Evolutionary conservation across 1,139 yeast genomes (phyloP), one percentile per base, ranked within the genome.

Genomic region (Pichia sp.): DNA sequence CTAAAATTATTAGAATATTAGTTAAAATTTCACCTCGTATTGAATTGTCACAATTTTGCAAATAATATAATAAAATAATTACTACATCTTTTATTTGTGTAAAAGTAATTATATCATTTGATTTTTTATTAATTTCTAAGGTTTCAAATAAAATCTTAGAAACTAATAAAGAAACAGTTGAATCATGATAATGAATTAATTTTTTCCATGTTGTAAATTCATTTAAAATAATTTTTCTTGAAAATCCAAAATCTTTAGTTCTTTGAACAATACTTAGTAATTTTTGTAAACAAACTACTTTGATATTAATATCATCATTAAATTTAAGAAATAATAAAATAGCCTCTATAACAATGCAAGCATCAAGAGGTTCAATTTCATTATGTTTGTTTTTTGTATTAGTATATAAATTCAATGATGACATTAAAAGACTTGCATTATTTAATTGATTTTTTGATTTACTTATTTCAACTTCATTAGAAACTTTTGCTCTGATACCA

Each of bases 151-250:
- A 18, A 3, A 48, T 36, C 9, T 45, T 25, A 8, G 27, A 38
- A 25, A 44, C 38, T 5, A 31, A 4, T 8, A 37, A 10, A 35
- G 39, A 36, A 5, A 48, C 29, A 3, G 26, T 36, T 7, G 32
- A 9, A 32, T 49, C 48, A 31, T 38, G 47, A 31, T 43, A 43
- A 30, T 41, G 43, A 26, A 46, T 42, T 5, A 41, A 39, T 34
- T 35, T 49, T 26, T 39, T 49, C 52, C 52, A 49, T 3, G 44
- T 25, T 10, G n/a, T 8, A n/a, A 30, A 30, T 18, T 46, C 48
- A 18, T 34, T 34, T 2, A 48, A 26, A 5, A 48, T 36, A 8
- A 27, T 11, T 5, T 28, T 39, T 3, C 30, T 27, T 26, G 37
- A 31, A 39, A 30, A 9, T 1, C 38, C 39, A 11, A 36, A 32